phyloP scores from a whole-genome alignment of 495 filamentous ascomycete species.

The Diplogelasinospora grovesii region DNA sequence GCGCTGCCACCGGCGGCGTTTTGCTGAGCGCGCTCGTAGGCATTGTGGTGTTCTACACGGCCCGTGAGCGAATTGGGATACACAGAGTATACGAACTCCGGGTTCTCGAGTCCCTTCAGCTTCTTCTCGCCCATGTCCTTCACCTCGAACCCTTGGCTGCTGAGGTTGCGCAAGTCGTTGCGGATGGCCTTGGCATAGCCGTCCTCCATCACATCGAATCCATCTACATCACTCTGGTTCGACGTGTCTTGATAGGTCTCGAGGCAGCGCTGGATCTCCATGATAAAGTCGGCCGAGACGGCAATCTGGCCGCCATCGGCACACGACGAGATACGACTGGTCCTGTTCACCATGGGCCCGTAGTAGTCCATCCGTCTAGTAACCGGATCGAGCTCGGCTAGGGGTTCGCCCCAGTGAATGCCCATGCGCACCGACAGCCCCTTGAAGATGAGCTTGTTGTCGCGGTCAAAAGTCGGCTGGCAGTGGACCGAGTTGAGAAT shows the following conservation, averaged over 20 bases:
- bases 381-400: slow-evolving; percentile 91
- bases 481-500: slow-evolving; percentile 82
- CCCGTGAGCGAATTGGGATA: slow-evolving; percentile 86
- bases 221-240: slow-evolving; percentile 61
- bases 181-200: slow-evolving; percentile 64
- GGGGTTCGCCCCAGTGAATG: slow-evolving; percentile 87
- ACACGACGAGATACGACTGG: slow-evolving; percentile 82
- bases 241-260: slow-evolving; percentile 74
- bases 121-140: slow-evolving; percentile 92
- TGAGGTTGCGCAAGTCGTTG: slow-evolving; percentile 78
- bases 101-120: slow-evolving; percentile 95
- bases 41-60: slow-evolving; percentile 57
- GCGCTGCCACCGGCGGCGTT: too few relatives aligned
- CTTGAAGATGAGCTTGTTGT: slow-evolving; percentile 83
- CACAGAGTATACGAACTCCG: slow-evolving; percentile 88
- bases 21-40: slow-evolving; percentile 39
- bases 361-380: slow-evolving; percentile 99
- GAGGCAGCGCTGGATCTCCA: slow-evolving; percentile 84
- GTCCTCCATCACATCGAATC: slow-evolving; percentile 68
- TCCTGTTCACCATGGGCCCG: slow-evolving; percentile 97
- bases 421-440: slow-evolving; percentile 96
- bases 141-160: slow-evolving; percentile 90
- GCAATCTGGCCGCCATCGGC: slow-evolving; percentile 98
- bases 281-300: slow-evolving; percentile 92
- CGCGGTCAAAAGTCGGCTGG: slow-evolving; percentile 70